Conservation (phyloP, 2,329 filamentous ascomycete genomes). For the Diplocarpon rosae region DNA sequence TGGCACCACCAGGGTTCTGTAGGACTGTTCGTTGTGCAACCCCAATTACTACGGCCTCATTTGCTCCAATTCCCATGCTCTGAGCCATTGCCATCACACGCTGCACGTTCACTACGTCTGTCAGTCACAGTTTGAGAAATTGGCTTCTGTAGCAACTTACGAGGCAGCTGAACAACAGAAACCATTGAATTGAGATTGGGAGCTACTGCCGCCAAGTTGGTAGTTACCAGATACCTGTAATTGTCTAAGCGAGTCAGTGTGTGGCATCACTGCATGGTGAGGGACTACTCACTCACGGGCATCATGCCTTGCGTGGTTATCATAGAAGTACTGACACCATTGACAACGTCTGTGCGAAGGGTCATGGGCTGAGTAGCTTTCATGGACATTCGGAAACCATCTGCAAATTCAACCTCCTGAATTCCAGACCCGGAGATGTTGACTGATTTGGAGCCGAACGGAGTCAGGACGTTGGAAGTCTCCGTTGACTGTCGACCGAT, state of each 20-base stretch:
- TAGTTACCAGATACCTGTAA: too few species aligned
- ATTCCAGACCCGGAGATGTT: conserved; percentile 13
- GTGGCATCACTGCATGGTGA: too few species aligned
- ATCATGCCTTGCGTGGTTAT: not conserved
- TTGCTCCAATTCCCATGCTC: conserved; percentile 8
- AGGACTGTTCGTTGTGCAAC: conserved; percentile 9
- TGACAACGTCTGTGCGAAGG: conserved; percentile 9
- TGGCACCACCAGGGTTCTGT: conserved; percentile 12
- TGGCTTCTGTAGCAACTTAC: not conserved
- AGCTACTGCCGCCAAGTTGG: too few species aligned
- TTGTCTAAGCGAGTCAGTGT: too few species aligned
- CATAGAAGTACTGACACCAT: conserved; percentile 8
- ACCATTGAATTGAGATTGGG: too few species aligned
- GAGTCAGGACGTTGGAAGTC: conserved; percentile 10
- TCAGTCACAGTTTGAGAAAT: not conserved
- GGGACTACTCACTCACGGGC: too few species aligned
- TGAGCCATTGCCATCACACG: conserved; percentile 9
- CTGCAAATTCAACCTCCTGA: conserved; percentile 12
- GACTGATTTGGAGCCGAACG: conserved; percentile 7
- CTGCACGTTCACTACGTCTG: conserved; percentile 7
- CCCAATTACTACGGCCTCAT: conserved; percentile 7
- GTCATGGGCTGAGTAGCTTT: conserved; percentile 11
- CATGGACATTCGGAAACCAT: conserved; percentile 14
- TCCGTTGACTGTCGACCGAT: conserved; percentile 10
- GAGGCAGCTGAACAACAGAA: too few species aligned